Evolutionary conservation across 257 asterid genomes (phyloP), one percentile per base, ranked within the genome.

Genomic region (Solanum corneliomulleri): DNA sequence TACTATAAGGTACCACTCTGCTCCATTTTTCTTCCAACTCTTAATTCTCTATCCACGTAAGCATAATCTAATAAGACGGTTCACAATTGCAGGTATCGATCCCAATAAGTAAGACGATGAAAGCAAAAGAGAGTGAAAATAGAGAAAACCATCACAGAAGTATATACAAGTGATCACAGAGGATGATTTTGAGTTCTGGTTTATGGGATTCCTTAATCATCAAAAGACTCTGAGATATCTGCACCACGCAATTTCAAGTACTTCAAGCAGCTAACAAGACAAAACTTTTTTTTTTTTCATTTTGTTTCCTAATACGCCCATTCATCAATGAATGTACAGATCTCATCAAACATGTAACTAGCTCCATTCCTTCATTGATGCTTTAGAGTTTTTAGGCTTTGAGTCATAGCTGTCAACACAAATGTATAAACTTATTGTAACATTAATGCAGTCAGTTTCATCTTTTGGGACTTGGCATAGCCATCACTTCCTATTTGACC

Each of bases 1-100:
- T 88, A 87, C 20, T 91, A 92, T 86, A 93, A 93, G 91, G 94
- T 89, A 33, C 68, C 68, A 58, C 27, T 20, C 66, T 58, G 11
- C 25, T 58, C 27, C 10, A 2, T 9, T 58, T 58, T 58, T 58
- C 27, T 9, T 25, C 14, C 4, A 25, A 10, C 18, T 25, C 71
- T 11, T 9, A 64, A 64, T 2, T 64, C 0, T 11, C 4, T 11
- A 25, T 6, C 18, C 71, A 64, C 18, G 4, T 64, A 11, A 64
- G 71, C 33, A 64, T 64, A n/a, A n/a, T n/a, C 31, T 64, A 11
- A 64, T 64, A 64, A 13, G 18, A 1, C 2, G 1, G 71, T 64
- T 64, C 18, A n/a, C 33, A 64, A 64, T n/a, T 64, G 2, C 75
- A 69, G 75, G 37, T 71, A 23, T 78, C 83, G 52, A 88, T 89